These are phyloP conservation scores for Debaryomyces hansenii DNA, from an alignment of 805 yeast species.

Conservation along the genomic window DNA sequence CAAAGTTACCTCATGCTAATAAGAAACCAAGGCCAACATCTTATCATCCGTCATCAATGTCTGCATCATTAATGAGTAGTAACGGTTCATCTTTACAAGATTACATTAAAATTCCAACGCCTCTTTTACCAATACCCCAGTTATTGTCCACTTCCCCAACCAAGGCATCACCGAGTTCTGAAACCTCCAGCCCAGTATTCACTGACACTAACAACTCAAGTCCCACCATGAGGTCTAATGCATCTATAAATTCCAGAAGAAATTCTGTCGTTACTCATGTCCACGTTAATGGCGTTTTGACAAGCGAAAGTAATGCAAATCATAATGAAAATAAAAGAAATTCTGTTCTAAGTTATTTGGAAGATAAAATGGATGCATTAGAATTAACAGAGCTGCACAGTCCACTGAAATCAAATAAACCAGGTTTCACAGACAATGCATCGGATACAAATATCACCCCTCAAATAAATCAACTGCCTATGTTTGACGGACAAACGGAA, in stretches of 20 bases:
- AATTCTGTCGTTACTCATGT: constrained; percentile 44
- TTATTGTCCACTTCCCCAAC: constrained; percentile 42
- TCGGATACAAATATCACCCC: constrained; percentile 19
- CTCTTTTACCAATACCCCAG: constrained; percentile 30
- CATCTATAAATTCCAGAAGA: constrained; percentile 24
- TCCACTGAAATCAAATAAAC: constrained; percentile 12
- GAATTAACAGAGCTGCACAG: constrained; percentile 34
- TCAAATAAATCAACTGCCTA: constrained; percentile 30
- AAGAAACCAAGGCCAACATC: constrained; percentile 82
- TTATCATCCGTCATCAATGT: constrained; percentile 66
- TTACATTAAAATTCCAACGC: constrained; percentile 34
- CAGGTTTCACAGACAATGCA: constrained; percentile 1
- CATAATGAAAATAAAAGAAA: constrained; percentile 34
- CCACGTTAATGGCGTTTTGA: constrained; percentile 44
- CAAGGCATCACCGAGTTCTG: constrained; percentile 23
- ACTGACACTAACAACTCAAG: constrained; percentile 7
- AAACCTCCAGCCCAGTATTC: not conserved
- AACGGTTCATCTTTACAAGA: constrained; percentile 24
- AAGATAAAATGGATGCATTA: constrained; percentile 43
- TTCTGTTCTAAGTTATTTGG: constrained; percentile 42
- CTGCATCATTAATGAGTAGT: constrained; percentile 22
- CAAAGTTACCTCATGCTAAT: constrained; percentile 42
- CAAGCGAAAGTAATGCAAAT: constrained; percentile 18
- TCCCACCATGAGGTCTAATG: constrained; percentile 7
- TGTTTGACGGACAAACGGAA: constrained; percentile 20